Percentiles rank a stretch among this genome's conserved stretches.
Conservation (phyloP, 768 basidiomycete genomes). For the Leccinum barrowsii region DNA sequence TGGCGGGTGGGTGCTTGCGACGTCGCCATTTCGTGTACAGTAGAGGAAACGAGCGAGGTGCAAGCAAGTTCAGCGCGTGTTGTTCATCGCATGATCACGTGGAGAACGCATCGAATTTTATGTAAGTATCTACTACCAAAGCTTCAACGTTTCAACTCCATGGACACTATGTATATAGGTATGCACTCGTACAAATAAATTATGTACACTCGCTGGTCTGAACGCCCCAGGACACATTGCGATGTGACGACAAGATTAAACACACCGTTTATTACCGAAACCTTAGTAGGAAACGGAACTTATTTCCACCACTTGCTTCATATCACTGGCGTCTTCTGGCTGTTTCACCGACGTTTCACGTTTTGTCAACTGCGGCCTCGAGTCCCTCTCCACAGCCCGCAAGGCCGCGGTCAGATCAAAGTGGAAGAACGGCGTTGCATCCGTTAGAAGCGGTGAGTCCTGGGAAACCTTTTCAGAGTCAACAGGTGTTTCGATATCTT, state of each 20-base stretch:
- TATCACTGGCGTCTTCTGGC: not conserved
- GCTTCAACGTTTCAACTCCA: not conserved
- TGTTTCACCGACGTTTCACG: not conserved
- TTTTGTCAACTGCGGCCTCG: not conserved
- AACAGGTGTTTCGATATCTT: not conserved
- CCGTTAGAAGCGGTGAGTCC: not conserved
- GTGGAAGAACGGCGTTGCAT: not conserved
- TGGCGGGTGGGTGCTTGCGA: slow-evolving; percentile 54
- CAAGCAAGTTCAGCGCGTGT: not conserved
- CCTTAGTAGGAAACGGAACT: not conserved
- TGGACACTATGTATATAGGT: not conserved
- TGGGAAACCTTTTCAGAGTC: not conserved
- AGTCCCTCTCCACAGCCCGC: not conserved
- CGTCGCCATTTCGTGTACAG: slow-evolving; percentile 35
- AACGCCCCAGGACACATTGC: not conserved
- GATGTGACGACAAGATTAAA: not conserved
- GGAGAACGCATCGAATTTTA: not conserved
- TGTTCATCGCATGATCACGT: not conserved
- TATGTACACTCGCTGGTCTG: not conserved
- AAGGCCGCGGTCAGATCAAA: not conserved
- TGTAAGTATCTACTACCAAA: not conserved
- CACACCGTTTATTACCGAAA: not conserved
- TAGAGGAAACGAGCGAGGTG: not conserved
- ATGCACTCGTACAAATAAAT: not conserved
- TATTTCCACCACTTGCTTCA: not conserved